Evolutionary conservation across 352 stramenopile genomes (phyloP), one percentile per base, ranked within the genome.

Genomic region (Phytophthora constricta): DNA sequence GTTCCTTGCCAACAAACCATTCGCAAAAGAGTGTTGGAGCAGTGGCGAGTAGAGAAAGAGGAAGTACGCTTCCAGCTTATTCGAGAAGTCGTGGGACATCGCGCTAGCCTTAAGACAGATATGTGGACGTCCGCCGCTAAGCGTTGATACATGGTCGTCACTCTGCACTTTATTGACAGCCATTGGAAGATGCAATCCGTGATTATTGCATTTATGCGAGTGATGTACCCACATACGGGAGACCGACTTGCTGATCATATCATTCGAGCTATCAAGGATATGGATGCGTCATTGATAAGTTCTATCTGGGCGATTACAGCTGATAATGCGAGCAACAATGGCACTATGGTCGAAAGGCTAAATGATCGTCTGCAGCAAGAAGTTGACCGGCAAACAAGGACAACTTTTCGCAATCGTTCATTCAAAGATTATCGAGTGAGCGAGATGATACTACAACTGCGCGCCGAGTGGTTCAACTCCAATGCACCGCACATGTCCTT

Each of bases 71-170:
- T 31, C 17, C 20, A 65, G 14, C 27, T 65, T 49, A 23, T 33
- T 49, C 37, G n/a, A 14, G 47, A 65, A 49, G 33, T 58, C 41
- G 33, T 10, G 16, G 46, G 31, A 25, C 47, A 50, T 16, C 31
- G 56, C 13, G 33, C 31, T 19, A 55, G 64, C n/a, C 39, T 72
- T 13, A 69, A 58, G 5, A 58, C 65, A 8, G 57, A 72, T 28
- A 63, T 69, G 54, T 74, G 59, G 65, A 63, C 65, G 2, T 74
- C 49, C 17, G 28, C 51, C 2, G 33, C 65, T 9, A 50, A 51
- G 4, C 26, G 28, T 2, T 52, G 54, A 0, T 74, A 69, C 52
- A 62, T 69, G 59, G 65, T 66, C 9, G 26, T 65, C 0, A 74
- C 59, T 0, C 45, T 65, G 9, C 53, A 74, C 42, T 74, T 65